Base-by-base conservation (phyloP, 73 alveolate species). In the Halteria grandinella region DNA sequence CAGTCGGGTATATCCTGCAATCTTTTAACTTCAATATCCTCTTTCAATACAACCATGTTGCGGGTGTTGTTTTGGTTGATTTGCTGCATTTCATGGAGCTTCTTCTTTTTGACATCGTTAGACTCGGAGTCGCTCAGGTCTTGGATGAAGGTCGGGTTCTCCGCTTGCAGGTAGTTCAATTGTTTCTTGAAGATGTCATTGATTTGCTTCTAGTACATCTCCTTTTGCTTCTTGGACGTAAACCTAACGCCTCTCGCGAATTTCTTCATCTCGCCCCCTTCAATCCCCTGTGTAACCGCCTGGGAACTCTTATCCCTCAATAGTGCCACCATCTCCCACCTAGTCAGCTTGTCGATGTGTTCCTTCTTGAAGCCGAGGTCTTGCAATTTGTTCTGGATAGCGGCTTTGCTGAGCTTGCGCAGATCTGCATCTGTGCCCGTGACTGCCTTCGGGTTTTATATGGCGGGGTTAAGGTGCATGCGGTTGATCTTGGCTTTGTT, bases 361-460 rank as follows among this genome's bases (percentile, higher is more conserved):
- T 89, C 97, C 50, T 82, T 91, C 33, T 86, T 90, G 43, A 66
- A 72, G 17, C 99, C 99, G 23, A 90, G 69, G 48, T 91, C 93
- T 28, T 84, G 47, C 78, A 94, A 76, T 62, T 76, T 85, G 24
- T 82, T 80, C 80, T 77, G 77, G 29, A 94, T 93, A 25, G 85
- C 95, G 55, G 91, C 95, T 74, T 91, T 93, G 60, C 91, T 85
- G 37, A 95, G 87, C 64, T 90, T 95, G 66, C 98, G 73, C 76
- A 95, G 86, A 83, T 95, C 99, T 39, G 98, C 97, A 48, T 95
- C 96, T 24, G 99, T 95, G 3, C 98, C 98, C 14, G 98, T 95
- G 14, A 95, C 98, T 1, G 94, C 83, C 78, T 90, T 88, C 34
- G 94, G 94, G 73, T 87, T 69, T 64, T 54, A 55, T 5, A 74